Base-by-base conservation (phyloP, 257 asterid genomes). In the Solanum paucissectum region DNA sequence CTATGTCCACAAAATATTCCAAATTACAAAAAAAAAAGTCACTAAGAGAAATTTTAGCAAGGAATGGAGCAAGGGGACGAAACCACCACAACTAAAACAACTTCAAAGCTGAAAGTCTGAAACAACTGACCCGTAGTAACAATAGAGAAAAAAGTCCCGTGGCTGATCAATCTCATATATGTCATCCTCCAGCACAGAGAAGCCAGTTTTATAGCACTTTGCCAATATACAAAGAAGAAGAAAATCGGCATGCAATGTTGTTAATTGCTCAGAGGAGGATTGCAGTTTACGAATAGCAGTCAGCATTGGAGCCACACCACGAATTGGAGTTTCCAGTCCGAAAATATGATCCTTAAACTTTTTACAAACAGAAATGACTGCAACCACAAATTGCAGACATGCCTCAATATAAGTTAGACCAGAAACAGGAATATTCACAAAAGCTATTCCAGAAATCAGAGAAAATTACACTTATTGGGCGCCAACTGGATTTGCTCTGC, bases 231-330 rank as follows among this genome's bases (percentile, higher is more conserved):
- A 97, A 75, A 97, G 94, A 76, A 93, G 96, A 87, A 97, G 96
- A 89, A 94, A 94, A 77, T 97, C 99, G 5, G 99, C 94, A 89
- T 97, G 99, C 89, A 97, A 91, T 84, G 98, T 84, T 49, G 99
- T 97, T 77, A 97, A 87, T 66, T 95, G 98, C 90, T 95, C 98
- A 58, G 96, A 58, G 71, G 99, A 95, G 36, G 36, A 52, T 88
- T 91, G 99, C 83, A 97, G 95, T 90, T 97, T 97, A 90, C 90
- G 92, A 68, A 94, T 86, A 69, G 98, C 98, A 13, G 93, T 89
- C 91, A 95, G 88, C 92, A 97, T 88, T 27, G 99, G 95, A 90
- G 93, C 95, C 87, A 95, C 98, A 71, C 99, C 98, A 68, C 98
- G 95, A 82, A 93, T 89, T 84, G 99, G 98, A 87, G 94, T 93